Evolutionary conservation across 768 basidiomycete species (phyloP).

Genomic region (Tremella yokohamensis): DNA sequence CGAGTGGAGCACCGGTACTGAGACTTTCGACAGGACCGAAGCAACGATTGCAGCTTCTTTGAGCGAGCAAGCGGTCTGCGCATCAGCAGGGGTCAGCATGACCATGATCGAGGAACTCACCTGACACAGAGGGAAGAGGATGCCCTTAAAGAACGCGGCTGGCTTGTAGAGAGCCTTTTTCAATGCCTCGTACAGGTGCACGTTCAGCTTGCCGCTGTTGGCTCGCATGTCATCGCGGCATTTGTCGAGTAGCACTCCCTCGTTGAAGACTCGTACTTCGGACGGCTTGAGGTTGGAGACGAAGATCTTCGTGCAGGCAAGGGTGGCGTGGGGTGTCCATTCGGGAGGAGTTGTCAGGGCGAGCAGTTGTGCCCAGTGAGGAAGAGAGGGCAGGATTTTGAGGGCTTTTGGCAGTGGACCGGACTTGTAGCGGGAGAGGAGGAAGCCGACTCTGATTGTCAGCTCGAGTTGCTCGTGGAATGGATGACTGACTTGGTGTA

Average conservation of each 20-base stretch:
- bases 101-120: slow-evolving; percentile 56
- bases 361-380: slow-evolving; percentile 92
- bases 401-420: slow-evolving; percentile 93
- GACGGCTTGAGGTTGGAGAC: slow-evolving; percentile 94
- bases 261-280: slow-evolving; percentile 86
- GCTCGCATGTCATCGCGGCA: slow-evolving; percentile 81
- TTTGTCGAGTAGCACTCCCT: slow-evolving; percentile 84
- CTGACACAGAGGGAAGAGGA: slow-evolving; percentile 90
- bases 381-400: slow-evolving; percentile 94
- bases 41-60: slow-evolving; percentile 93
- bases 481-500: slow-evolving; percentile 71
- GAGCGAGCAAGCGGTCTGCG: slow-evolving; percentile 73
- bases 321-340: slow-evolving; percentile 94
- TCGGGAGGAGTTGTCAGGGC: slow-evolving; percentile 86
- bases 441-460: slow-evolving; percentile 67
- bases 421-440: slow-evolving; percentile 84
- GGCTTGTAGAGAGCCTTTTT: slow-evolving; percentile 93
- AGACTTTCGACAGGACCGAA: slow-evolving; percentile 82
- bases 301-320: slow-evolving; percentile 89
- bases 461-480: neutral
- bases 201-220: slow-evolving; percentile 76
- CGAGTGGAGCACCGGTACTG: slow-evolving; percentile 92
- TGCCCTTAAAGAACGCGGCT: slow-evolving; percentile 95
- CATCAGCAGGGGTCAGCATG: neutral
- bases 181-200: slow-evolving; percentile 89